These are phyloP conservation scores for Cardamine resedifolia DNA, from an alignment of 345 rosid genomes.

Conservation along the genomic window DNA sequence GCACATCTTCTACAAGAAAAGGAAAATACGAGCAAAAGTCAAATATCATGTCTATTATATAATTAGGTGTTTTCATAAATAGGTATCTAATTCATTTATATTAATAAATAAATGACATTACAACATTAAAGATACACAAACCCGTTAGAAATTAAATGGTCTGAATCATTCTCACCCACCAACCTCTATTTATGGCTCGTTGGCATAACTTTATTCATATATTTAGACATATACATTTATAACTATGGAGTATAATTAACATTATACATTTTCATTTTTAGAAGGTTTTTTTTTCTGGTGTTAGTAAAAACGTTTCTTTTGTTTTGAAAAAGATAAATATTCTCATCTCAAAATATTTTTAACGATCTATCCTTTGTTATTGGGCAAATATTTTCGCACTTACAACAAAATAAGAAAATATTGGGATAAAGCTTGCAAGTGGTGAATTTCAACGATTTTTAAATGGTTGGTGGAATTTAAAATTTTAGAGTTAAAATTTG, in stretches of 20 bases:
- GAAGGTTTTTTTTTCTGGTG: neutral
- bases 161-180: constrained; percentile 27
- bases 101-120: neutral
- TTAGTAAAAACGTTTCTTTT: too few relatives aligned
- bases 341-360: too few relatives aligned
- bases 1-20: constrained; percentile 19
- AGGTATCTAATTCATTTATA: constrained; percentile 2
- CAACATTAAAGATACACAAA: constrained; percentile 21
- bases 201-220: constrained; percentile 33
- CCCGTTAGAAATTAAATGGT: constrained; percentile 34
- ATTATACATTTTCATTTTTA: neutral
- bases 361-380: too few relatives aligned
- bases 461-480: too few relatives aligned
- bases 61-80: constrained; percentile 15
- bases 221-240: constrained; percentile 11
- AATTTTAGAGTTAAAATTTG: too few relatives aligned
- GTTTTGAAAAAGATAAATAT: too few relatives aligned
- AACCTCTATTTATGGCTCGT: constrained; percentile 20
- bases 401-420: too few relatives aligned
- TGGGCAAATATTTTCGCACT: neutral
- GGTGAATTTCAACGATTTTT: neutral
- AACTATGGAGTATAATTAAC: too few relatives aligned
- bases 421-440: too few relatives aligned
- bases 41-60: constrained; percentile 6
- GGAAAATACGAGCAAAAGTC: constrained; percentile 25